Percentiles rank a stretch among this genome's conserved stretches.
phyloP scores from a whole-genome alignment of 345 rosid genomes.

The Rhizophora mangle region DNA sequence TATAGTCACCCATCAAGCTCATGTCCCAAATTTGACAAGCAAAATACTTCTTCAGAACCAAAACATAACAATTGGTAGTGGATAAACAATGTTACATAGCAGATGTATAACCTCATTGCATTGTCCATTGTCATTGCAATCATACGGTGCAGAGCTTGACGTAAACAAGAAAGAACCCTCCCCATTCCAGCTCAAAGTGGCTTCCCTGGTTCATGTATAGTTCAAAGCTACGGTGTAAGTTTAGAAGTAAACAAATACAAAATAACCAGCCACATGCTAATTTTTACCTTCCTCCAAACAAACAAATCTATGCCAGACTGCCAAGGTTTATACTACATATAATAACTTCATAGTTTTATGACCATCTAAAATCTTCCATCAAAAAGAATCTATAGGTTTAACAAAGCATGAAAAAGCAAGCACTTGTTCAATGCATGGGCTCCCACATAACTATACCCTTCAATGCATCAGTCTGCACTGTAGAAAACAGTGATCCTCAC shows the following conservation, averaged over 20 bases:
- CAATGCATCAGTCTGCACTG: constrained; percentile 1
- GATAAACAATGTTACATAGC: constrained; percentile 8
- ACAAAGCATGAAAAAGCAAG: background rate
- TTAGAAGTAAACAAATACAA: background rate
- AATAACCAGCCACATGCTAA: background rate
- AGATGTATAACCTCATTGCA: constrained; percentile 67
- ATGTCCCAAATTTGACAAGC: background rate
- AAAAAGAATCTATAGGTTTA: background rate
- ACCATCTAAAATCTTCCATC: background rate
- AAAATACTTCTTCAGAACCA: background rate
- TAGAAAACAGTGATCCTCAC: background rate
- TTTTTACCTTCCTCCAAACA: background rate
- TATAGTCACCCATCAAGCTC: background rate
- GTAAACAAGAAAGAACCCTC: constrained; percentile 88
- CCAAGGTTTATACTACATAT: background rate
- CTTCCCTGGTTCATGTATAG: constrained; percentile 50
- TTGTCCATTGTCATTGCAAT: constrained; percentile 69
- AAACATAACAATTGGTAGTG: background rate
- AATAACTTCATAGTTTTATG: background rate
- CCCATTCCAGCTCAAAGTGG: constrained; percentile 82
- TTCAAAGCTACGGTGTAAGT: constrained; percentile 12
- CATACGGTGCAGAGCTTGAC: constrained; percentile 85
- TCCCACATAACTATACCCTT: background rate
- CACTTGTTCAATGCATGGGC: background rate
- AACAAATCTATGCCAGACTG: background rate